A percentile compares a stretch with the other conserved stretches of the same genome.
phyloP scores from a whole-genome alignment of 1,139 yeast genomes.

The Candida smagusa region DNA sequence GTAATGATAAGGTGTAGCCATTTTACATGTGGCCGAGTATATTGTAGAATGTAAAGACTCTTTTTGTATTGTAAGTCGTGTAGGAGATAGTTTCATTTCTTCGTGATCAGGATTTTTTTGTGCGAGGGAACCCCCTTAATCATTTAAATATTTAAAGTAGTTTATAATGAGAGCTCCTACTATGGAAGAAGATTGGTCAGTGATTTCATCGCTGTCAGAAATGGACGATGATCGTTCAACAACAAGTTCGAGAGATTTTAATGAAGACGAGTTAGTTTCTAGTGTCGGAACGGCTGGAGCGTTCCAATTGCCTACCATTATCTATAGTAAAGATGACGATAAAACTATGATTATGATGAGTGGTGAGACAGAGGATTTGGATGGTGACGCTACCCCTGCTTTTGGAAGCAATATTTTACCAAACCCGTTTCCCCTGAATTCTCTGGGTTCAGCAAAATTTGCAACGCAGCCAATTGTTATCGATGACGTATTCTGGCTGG shows the following conservation, averaged over 20 bases:
- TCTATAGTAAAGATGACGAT: background rate
- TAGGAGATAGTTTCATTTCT: no score
- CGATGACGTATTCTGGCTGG: no score
- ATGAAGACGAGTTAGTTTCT: background rate
- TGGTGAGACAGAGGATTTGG: conserved; percentile 2
- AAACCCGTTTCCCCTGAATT: no score
- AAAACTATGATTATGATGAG: background rate
- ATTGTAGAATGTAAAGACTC: no score
- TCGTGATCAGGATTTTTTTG: no score
- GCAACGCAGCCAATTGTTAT: no score
- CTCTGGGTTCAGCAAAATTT: no score
- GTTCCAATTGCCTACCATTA: conserved; percentile 7
- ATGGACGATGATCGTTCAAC: conserved; percentile 34
- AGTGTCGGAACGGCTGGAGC: background rate
- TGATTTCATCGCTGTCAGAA: conserved; percentile 44
- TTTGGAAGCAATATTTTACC: conserved; percentile 4
- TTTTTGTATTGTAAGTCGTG: no score
- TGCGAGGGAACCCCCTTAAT: no score
- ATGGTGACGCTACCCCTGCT: conserved; percentile 5
- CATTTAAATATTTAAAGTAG: no score
- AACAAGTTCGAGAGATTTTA: conserved; percentile 7
- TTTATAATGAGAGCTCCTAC: conserved; percentile 4
- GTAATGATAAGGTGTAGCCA: no score
- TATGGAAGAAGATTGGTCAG: conserved; percentile 42
- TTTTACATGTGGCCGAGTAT: no score